phyloP scores from a whole-genome alignment of 805 yeast species.

The Candida ulmi region DNA sequence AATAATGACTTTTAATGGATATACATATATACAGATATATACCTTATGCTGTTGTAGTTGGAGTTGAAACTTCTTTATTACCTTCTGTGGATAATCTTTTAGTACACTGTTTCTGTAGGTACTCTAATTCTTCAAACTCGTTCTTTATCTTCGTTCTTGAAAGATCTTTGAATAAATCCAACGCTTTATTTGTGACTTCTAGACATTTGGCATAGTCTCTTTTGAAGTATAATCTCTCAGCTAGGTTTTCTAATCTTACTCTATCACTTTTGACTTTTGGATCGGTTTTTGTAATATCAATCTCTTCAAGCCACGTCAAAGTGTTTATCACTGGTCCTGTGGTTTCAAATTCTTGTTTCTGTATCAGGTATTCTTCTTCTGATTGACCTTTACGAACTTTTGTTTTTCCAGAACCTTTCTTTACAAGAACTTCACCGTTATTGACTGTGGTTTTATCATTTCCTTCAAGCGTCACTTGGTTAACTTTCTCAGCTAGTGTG shows the following conservation, averaged over 20 bases:
- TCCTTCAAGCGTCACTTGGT: slow-evolving; percentile 1
- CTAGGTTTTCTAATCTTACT: slow-evolving; percentile 47
- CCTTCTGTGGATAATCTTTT: no score
- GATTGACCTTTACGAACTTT: slow-evolving; percentile 65
- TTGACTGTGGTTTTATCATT: slow-evolving; percentile 18
- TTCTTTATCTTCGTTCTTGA: slow-evolving; percentile 40
- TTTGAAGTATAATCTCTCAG: slow-evolving; percentile 58
- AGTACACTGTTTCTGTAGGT: slow-evolving; percentile 36
- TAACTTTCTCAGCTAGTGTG: neutral
- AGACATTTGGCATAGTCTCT: slow-evolving; percentile 49
- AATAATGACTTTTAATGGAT: neutral
- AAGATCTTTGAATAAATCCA: slow-evolving; percentile 26
- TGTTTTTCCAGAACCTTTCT: slow-evolving; percentile 39
- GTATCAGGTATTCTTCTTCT: slow-evolving; percentile 53
- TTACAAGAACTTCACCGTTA: slow-evolving; percentile 36
- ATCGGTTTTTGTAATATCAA: slow-evolving; percentile 23
- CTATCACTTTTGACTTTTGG: slow-evolving; percentile 46
- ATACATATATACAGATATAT: no score
- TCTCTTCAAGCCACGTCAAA: slow-evolving; percentile 34
- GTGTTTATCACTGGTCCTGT: slow-evolving; percentile 57
- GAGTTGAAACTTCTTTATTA: no score
- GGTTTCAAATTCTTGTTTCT: slow-evolving; percentile 41
- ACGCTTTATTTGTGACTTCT: slow-evolving; percentile 33
- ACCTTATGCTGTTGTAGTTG: no score
- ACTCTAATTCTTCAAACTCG: slow-evolving; percentile 46